Evolutionary conservation across 257 asterid species (phyloP).

Genomic region (Fraxinus pennsylvanica): DNA sequence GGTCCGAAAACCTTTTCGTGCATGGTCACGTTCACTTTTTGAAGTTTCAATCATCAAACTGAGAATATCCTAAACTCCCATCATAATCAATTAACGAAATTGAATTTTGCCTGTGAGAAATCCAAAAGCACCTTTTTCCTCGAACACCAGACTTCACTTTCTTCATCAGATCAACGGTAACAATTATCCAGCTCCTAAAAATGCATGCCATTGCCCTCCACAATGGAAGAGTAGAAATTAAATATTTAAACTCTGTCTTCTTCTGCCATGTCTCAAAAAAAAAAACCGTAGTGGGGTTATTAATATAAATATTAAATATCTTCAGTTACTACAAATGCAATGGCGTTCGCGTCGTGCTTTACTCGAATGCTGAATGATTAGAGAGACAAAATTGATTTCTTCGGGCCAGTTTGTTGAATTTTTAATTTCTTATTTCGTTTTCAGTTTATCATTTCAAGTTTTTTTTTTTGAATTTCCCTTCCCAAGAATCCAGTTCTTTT

Average conservation of each 20-base stretch:
- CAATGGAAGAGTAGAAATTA: neutral
- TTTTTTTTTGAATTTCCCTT: neutral
- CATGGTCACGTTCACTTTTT: neutral
- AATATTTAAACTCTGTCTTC: neutral
- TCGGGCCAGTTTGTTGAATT: neutral
- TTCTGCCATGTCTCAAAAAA: neutral
- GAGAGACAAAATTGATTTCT: neutral
- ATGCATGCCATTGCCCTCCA: neutral
- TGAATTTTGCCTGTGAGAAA: neutral
- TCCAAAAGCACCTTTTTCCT: neutral
- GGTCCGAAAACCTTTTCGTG: neutral
- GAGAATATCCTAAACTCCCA: conserved; percentile 11
- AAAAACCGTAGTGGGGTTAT: neutral
- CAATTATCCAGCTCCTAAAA: conserved; percentile 19
- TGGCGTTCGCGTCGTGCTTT: conserved; percentile 28
- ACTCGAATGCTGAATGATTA: neutral
- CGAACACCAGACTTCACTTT: neutral
- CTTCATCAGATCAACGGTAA: conserved; percentile 24
- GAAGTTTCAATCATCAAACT: conserved; percentile 11
- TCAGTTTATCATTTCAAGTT: conserved; percentile 1
- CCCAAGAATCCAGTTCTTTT: conserved; percentile 27
- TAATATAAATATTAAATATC: neutral
- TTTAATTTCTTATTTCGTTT: neutral
- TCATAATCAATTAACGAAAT: neutral
- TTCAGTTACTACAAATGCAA: conserved; percentile 27